These are phyloP conservation scores for Rhodotorula diobovata DNA, from an alignment of 768 basidiomycete species.

Conservation along the genomic window DNA sequence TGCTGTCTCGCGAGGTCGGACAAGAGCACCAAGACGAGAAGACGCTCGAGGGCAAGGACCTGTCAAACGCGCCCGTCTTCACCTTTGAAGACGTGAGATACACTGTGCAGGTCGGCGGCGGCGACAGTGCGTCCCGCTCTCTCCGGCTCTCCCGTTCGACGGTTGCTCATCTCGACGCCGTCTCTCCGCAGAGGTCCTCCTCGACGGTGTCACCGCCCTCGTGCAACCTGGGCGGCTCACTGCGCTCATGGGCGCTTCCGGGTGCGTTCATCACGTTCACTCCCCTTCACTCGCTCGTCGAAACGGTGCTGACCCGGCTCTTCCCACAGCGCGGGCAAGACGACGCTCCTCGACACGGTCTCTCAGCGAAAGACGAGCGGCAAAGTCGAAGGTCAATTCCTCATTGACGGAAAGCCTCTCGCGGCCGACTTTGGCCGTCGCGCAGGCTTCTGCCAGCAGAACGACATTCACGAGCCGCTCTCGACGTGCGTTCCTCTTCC, in stretches of 20 bases:
- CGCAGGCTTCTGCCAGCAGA: constrained; percentile 49
- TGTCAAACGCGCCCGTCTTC: constrained; percentile 33
- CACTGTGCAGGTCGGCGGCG: constrained; percentile 16
- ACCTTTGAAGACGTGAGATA: constrained; percentile 47
- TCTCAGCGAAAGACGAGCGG: constrained; percentile 47
- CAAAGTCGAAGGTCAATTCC: constrained; percentile 50
- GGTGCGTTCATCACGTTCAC: constrained; percentile 33
- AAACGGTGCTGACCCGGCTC: too few relatives aligned
- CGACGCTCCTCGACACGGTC: constrained; percentile 42
- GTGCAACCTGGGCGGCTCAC: constrained; percentile 50
- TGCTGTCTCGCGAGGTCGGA: too few relatives aligned
- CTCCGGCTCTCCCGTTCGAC: too few relatives aligned
- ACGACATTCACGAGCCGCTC: constrained; percentile 24
- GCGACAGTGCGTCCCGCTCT: background rate
- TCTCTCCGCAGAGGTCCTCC: constrained; percentile 5
- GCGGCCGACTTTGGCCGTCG: constrained; percentile 49
- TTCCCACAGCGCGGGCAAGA: constrained; percentile 46
- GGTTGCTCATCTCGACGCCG: too few relatives aligned
- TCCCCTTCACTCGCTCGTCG: background rate
- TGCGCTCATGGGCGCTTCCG: constrained; percentile 52
- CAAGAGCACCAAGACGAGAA: background rate
- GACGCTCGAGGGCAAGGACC: background rate
- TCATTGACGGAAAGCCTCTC: constrained; percentile 49
- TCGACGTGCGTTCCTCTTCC: constrained; percentile 1
- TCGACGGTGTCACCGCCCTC: constrained; percentile 46